Evolutionary conservation across 1,139 yeast species (phyloP).

Genomic region (Protomyces gravidus): DNA sequence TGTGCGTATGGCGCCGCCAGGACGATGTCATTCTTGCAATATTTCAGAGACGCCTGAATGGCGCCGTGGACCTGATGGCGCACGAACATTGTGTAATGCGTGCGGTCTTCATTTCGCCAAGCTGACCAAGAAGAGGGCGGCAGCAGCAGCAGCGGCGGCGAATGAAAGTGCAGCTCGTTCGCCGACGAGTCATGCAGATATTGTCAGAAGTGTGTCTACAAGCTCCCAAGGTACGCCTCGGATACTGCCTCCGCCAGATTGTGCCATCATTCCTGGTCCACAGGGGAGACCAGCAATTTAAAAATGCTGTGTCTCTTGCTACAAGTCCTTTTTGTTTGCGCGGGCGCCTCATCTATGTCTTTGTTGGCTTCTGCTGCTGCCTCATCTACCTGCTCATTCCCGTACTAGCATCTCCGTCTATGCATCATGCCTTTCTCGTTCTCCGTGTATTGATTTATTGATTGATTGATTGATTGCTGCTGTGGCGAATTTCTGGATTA

Average conservation of each 20-base stretch:
- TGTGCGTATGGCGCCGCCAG: constrained; percentile 30
- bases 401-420: too few species aligned
- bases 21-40: constrained; percentile 55
- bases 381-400: too few species aligned
- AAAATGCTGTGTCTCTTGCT: too few species aligned
- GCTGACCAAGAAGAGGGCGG: constrained; percentile 19
- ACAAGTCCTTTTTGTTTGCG: too few species aligned
- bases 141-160: background rate
- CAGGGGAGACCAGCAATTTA: too few species aligned
- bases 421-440: too few species aligned
- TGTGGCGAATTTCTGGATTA: too few species aligned
- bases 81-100: constrained; percentile 70
- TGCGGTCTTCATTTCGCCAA: constrained; percentile 77
- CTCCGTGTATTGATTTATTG: too few species aligned
- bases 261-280: too few species aligned
- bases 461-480: too few species aligned
- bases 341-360: too few species aligned
- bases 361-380: too few species aligned
- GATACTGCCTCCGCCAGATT: background rate
- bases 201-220: background rate
- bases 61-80: constrained; percentile 78
- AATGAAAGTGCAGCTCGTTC: background rate
- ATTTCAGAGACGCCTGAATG: constrained; percentile 77
- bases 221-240: background rate
- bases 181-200: background rate